phyloP scores from a whole-genome alignment of 495 filamentous ascomycete genomes.

The Xylaria nigripes region DNA sequence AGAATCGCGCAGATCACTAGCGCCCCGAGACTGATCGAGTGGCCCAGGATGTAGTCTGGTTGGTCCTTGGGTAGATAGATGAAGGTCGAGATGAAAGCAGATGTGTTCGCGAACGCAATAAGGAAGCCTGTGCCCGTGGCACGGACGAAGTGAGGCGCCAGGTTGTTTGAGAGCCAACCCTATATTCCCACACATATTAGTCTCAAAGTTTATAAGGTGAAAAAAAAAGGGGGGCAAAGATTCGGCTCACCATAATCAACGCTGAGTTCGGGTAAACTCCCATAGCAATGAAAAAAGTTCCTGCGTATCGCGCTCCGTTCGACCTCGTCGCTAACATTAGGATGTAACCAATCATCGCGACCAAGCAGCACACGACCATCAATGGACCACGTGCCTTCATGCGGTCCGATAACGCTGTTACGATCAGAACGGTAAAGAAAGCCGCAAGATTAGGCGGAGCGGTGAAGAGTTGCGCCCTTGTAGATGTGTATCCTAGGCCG shows the following conservation, averaged over 20 bases:
- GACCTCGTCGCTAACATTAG: slow-evolving; percentile 42
- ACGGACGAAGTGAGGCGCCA: slow-evolving; percentile 42
- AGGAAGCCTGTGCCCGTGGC: slow-evolving; percentile 40
- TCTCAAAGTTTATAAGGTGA: slow-evolving; percentile 36
- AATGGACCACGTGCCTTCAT: slow-evolving; percentile 41
- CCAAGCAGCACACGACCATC: slow-evolving; percentile 39
- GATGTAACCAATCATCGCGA: slow-evolving; percentile 48
- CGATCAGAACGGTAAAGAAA: slow-evolving; percentile 36
- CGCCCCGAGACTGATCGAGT: slow-evolving; percentile 40
- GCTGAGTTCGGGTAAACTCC: slow-evolving; percentile 55
- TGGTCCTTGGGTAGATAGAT: slow-evolving; percentile 40
- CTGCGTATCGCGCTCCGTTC: slow-evolving; percentile 48
- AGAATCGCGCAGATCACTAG: slow-evolving; percentile 33
- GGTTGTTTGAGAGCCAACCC: slow-evolving; percentile 36
- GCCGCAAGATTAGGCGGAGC: slow-evolving; percentile 47
- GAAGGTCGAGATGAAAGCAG: slow-evolving; percentile 46
- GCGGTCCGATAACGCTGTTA: slow-evolving; percentile 43
- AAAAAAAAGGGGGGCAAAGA: slow-evolving; percentile 29
- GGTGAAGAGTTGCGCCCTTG: slow-evolving; percentile 47
- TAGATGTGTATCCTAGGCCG: slow-evolving; percentile 43
- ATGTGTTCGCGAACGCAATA: slow-evolving; percentile 36
- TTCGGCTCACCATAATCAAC: slow-evolving; percentile 39
- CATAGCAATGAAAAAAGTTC: slow-evolving; percentile 49
- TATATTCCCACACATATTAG: background rate
- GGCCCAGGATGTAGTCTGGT: slow-evolving; percentile 38